Conservation (phyloP, 192 early-diverging fungal species). For the Gryganskiella cystojenkinii region DNA sequence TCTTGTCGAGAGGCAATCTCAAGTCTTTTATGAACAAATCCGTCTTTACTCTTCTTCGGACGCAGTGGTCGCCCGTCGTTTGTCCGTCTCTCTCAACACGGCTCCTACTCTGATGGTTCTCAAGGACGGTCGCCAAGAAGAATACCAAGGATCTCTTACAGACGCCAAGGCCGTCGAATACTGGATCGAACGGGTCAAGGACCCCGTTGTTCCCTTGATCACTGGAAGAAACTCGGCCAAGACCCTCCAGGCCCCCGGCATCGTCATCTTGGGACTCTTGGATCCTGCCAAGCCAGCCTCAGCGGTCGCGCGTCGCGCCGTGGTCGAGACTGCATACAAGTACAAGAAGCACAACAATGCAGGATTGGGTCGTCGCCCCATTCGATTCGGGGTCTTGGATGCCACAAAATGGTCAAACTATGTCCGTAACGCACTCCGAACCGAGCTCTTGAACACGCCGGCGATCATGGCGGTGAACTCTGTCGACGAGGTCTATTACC, state of each 20-base stretch:
- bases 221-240: slow-evolving; percentile 74
- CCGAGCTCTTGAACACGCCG: slow-evolving; percentile 32
- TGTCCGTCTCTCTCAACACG: slow-evolving; percentile 16
- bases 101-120: slow-evolving; percentile 65
- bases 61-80: slow-evolving; percentile 10
- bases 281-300: slow-evolving; percentile 51
- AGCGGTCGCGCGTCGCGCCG: slow-evolving; percentile 3
- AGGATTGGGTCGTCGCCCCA: slow-evolving; percentile 1
- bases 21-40: slow-evolving; percentile 38
- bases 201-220: slow-evolving; percentile 73
- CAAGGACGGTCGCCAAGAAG: slow-evolving; percentile 66
- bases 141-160: slow-evolving; percentile 30
- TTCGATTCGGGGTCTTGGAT: slow-evolving; percentile 73
- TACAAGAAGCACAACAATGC: slow-evolving; percentile 27
- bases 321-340: slow-evolving; percentile 44
- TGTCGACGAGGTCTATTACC: slow-evolving; percentile 21
- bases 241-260: slow-evolving; percentile 72
- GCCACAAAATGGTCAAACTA: slow-evolving; percentile 70
- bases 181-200: slow-evolving; percentile 75
- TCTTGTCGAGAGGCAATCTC: slow-evolving; percentile 22
- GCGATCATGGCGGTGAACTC: slow-evolving; percentile 39
- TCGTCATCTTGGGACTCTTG: slow-evolving; percentile 74
- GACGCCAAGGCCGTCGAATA: slow-evolving; percentile 58
- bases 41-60: slow-evolving; percentile 55
- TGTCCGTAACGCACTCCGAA: slow-evolving; percentile 63